Percentiles rank a stretch among this genome's conserved stretches.
These are phyloP conservation scores for Zygosaccharomyces rouxii DNA, from an alignment of 805 yeast genomes.

Conservation along the genomic window DNA sequence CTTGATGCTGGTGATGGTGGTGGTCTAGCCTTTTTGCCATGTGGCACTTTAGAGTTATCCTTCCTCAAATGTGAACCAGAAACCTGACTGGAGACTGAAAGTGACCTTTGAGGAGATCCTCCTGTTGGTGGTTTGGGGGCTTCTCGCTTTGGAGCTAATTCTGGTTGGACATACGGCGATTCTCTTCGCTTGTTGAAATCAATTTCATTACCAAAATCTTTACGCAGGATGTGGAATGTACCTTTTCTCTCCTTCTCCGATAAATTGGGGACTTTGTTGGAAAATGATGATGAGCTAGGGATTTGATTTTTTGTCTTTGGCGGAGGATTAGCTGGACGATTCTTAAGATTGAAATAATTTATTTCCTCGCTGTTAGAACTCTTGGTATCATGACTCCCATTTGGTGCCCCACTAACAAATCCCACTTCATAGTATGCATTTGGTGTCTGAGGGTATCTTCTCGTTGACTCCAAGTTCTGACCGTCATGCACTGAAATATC, in stretches of 20 bases:
- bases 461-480: constrained; percentile 18
- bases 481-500: constrained; percentile 33
- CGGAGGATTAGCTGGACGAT: constrained; percentile 9
- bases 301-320: constrained; percentile 15
- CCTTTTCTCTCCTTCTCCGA: constrained; percentile 28
- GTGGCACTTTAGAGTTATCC: constrained; percentile 13
- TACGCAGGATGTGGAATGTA: constrained; percentile 63
- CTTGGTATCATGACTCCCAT: not conserved
- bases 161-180: constrained; percentile 61
- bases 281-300: constrained; percentile 16
- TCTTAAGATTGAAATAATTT: constrained; percentile 32
- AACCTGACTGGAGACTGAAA: constrained; percentile 15
- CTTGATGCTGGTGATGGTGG: constrained; percentile 17
- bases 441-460: constrained; percentile 35
- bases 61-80: constrained; percentile 18
- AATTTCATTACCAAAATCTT: constrained; percentile 61
- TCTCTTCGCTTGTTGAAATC: constrained; percentile 76
- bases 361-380: constrained; percentile 22
- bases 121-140: constrained; percentile 65
- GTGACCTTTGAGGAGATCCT: constrained; percentile 23
- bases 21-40: constrained; percentile 16
- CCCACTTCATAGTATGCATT: constrained; percentile 29
- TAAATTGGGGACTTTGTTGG: not conserved
- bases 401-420: constrained; percentile 5
- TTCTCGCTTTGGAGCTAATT: constrained; percentile 61